A percentile compares a stretch with the other conserved stretches of the same genome.
Evolutionary conservation across 768 basidiomycete species (phyloP).

Genomic region (Lactarius evosmus): DNA sequence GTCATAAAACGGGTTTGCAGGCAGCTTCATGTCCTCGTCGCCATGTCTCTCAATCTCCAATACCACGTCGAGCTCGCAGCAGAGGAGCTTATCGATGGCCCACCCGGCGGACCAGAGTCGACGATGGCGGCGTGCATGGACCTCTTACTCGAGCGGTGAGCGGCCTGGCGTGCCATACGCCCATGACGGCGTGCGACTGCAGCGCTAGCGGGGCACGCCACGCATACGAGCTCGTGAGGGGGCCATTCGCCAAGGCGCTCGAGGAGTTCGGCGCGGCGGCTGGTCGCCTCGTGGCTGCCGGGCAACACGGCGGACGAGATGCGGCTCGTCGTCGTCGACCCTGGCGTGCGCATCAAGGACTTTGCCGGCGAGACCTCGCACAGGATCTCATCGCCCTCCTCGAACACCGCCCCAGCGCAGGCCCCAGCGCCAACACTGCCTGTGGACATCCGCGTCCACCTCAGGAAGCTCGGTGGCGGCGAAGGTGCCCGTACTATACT

Average conservation of each 20-base stretch:
- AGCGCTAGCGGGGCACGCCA: slow-evolving; percentile 39
- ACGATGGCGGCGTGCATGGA: slow-evolving; percentile 35
- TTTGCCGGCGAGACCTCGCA: slow-evolving; percentile 62
- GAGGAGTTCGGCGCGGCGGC: slow-evolving; percentile 22
- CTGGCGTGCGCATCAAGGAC: slow-evolving; percentile 47
- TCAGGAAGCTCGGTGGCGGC: slow-evolving; percentile 43
- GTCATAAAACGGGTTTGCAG: slow-evolving; percentile 31
- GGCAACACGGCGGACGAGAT: slow-evolving; percentile 16
- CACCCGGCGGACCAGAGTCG: slow-evolving; percentile 11
- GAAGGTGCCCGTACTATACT: slow-evolving; percentile 30
- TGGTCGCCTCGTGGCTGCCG: slow-evolving; percentile 34
- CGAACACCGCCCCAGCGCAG: slow-evolving; percentile 13
- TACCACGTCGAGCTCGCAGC: slow-evolving; percentile 36
- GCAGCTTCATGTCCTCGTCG: slow-evolving; percentile 26
- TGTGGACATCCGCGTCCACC: slow-evolving; percentile 36
- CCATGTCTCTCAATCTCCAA: slow-evolving; percentile 31
- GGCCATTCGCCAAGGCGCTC: slow-evolving; percentile 43
- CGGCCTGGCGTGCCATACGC: slow-evolving; percentile 37
- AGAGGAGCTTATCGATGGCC: slow-evolving; percentile 34
- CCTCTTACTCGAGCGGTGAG: slow-evolving; percentile 37
- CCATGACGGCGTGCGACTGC: slow-evolving; percentile 32
- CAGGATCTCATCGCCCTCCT: slow-evolving; percentile 56
- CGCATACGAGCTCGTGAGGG: slow-evolving; percentile 61
- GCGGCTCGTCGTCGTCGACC: slow-evolving; percentile 34
- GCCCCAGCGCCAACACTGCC: background rate